Evolutionary conservation across 371 early-diverging fungal genomes (phyloP), one percentile per base, ranked within the genome.

Genomic region (Mucor racemosus): DNA sequence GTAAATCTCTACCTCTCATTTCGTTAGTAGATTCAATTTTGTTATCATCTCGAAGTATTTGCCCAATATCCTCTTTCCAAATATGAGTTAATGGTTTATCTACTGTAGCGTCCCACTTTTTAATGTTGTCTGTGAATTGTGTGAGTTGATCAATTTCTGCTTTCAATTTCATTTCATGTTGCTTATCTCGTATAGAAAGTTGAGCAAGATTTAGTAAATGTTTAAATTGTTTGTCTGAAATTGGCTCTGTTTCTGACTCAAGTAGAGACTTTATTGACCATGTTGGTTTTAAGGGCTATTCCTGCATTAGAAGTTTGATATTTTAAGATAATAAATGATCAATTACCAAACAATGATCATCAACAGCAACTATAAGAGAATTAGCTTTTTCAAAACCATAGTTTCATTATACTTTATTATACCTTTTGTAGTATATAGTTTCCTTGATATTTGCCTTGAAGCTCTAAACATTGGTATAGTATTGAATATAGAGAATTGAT

Each of bases 171-270:
- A 39, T 39, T 35, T 53, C 44, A 36, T 58, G 62, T 26, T 68
- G 58, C 41, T 61, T 42, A 14, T 63, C 57, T 1, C 71, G 65
- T 44, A 70, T 58, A 15, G 62, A 64, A 21, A 80, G 64, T n/a
- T 74, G 77, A 0, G 77, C 72, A n/a, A 80, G 62, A 14, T 42
- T 56, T 13, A 77, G 68, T n/a, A 80, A 60, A 36, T 69, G 77
- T 17, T 74, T 35, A 40, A 80, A 75, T 33, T 77, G 74, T 35
- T 73, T 61, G 56, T 80, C 77, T 9, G 73, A 67, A 14, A 76
- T 79, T 0, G 71, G 60, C 1, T 72, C 40, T 13, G 58, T 50
- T 46, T 26, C 11, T 1, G 71, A 46, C 41, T 70, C 65, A 7
- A 79, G 53, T 8, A 79, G 42, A 3, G 73, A 71, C 6, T 62